Evolutionary conservation across 495 filamentous ascomycete genomes (phyloP).

Genomic region (Podospora sp.): DNA sequence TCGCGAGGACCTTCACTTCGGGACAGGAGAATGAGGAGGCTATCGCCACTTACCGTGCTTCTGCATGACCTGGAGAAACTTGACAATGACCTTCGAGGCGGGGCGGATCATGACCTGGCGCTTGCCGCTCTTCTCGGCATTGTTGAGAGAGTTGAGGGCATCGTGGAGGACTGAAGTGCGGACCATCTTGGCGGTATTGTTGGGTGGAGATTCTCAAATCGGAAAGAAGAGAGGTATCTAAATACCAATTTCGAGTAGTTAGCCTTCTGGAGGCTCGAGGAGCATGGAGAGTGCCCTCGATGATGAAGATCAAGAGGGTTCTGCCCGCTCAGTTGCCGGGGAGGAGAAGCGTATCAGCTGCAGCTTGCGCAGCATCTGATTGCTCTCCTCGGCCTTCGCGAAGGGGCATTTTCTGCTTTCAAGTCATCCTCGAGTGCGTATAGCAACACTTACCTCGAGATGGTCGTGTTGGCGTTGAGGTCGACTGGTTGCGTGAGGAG

Average conservation of each 20-base stretch:
- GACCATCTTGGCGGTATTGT: constrained; percentile 81
- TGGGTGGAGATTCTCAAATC: constrained; percentile 76
- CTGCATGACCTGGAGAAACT: constrained; percentile 98
- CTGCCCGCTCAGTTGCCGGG: constrained; percentile 81
- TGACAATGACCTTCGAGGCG: constrained; percentile 98
- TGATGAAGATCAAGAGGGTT: constrained; percentile 66
- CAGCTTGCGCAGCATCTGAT: constrained; percentile 39
- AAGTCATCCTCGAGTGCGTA: constrained; percentile 35
- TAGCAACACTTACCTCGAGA: constrained; percentile 44
- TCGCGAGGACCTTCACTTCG: constrained; percentile 29
- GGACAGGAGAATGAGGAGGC: constrained; percentile 20
- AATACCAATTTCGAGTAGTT: constrained; percentile 52
- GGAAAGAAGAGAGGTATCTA: constrained; percentile 78
- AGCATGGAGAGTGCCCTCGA: constrained; percentile 93
- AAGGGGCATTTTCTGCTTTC: constrained; percentile 42
- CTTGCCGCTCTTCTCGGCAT: constrained; percentile 98
- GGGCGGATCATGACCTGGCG: constrained; percentile 96
- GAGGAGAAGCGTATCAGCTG: constrained; percentile 72
- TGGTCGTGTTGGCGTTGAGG: constrained; percentile 25
- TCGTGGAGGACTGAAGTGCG: constrained; percentile 98
- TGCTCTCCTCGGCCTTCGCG: constrained; percentile 54
- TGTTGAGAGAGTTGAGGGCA: constrained; percentile 99
- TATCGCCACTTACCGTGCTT: constrained; percentile 88
- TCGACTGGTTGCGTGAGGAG: constrained; percentile 10
- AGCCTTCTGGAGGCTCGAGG: constrained; percentile 76